A percentile compares a stretch with the other conserved stretches of the same genome.
Evolutionary conservation across 768 basidiomycete species (phyloP).

Genomic region (Termitomyces sp.): DNA sequence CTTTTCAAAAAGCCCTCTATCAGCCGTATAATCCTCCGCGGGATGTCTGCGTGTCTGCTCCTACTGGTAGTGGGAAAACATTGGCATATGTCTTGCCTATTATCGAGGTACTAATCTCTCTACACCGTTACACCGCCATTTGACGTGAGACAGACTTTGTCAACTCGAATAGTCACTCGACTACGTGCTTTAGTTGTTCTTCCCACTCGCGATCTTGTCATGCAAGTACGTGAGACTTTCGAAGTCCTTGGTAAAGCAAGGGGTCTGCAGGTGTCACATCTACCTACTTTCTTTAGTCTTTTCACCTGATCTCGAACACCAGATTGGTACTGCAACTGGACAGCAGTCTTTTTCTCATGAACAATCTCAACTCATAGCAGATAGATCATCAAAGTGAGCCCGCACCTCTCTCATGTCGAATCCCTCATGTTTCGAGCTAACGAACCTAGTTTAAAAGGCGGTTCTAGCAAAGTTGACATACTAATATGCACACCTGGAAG

Average conservation of each 20-base stretch:
- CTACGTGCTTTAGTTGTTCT: conserved; percentile 86
- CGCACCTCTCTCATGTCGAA: background rate
- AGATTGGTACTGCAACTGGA: conserved; percentile 83
- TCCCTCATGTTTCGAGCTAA: conserved; percentile 1
- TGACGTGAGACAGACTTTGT: conserved; percentile 51
- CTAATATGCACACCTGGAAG: conserved; percentile 95
- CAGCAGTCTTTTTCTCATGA: conserved; percentile 94
- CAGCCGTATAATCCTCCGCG: conserved; percentile 58
- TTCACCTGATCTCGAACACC: background rate
- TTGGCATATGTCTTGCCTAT: conserved; percentile 94
- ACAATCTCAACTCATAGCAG: conserved; percentile 72
- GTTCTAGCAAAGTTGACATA: conserved; percentile 89
- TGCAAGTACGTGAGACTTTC: conserved; percentile 90
- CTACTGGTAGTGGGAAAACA: conserved; percentile 97
- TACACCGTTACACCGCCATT: background rate
- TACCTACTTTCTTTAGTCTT: background rate
- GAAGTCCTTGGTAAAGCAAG: conserved; percentile 82
- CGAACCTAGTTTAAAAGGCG: conserved; percentile 62
- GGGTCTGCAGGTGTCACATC: conserved; percentile 63
- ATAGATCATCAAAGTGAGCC: conserved; percentile 47
- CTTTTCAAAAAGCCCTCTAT: conserved; percentile 46
- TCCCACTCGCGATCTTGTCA: conserved; percentile 90
- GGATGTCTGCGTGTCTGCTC: conserved; percentile 93
- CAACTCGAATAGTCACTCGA: conserved; percentile 70
- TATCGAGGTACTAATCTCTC: conserved; percentile 58